A percentile compares a stretch with the other conserved stretches of the same genome.
phyloP scores from a whole-genome alignment of 768 basidiomycete genomes.

The Lactarius hatsudake region DNA sequence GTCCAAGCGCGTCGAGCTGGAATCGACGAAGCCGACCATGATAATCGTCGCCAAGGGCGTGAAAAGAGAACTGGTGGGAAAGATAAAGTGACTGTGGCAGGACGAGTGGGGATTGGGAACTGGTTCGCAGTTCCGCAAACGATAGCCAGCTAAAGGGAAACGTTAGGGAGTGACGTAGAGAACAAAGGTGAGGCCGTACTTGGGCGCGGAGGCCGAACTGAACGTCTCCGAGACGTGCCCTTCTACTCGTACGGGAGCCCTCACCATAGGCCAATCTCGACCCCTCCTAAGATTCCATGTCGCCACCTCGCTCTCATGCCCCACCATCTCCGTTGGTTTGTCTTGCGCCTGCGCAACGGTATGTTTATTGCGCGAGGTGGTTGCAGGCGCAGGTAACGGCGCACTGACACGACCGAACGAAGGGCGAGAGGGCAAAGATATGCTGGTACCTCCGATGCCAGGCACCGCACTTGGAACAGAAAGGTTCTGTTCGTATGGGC shows the following conservation, averaged over 20 bases:
- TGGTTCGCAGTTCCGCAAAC: conserved; percentile 80
- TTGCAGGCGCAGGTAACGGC: conserved; percentile 31
- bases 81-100: conserved; percentile 79
- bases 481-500: conserved; percentile 28
- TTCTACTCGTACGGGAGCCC: conserved; percentile 32
- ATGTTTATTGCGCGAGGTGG: conserved; percentile 19
- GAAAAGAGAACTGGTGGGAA: conserved; percentile 82
- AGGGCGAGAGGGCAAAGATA: conserved; percentile 57
- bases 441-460: conserved; percentile 48
- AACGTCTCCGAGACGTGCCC: conserved; percentile 4
- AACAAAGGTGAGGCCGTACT: conserved; percentile 15
- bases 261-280: conserved; percentile 53
- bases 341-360: conserved; percentile 40
- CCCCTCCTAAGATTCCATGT: conserved; percentile 62
- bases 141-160: conserved; percentile 55
- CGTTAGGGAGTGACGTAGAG: conserved; percentile 9
- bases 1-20: conserved; percentile 54
- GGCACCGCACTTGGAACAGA: conserved; percentile 33
- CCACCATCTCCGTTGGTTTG: conserved; percentile 37
- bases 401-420: conserved; percentile 39
- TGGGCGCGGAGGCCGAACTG: conserved; percentile 7
- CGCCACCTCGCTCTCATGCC: conserved; percentile 46
- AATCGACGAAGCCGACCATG: conserved; percentile 70
- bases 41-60: conserved; percentile 71
- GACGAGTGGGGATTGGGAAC: conserved; percentile 52